phyloP scores from a whole-genome alignment of 768 basidiomycete species.

The Lactarius tabidus region DNA sequence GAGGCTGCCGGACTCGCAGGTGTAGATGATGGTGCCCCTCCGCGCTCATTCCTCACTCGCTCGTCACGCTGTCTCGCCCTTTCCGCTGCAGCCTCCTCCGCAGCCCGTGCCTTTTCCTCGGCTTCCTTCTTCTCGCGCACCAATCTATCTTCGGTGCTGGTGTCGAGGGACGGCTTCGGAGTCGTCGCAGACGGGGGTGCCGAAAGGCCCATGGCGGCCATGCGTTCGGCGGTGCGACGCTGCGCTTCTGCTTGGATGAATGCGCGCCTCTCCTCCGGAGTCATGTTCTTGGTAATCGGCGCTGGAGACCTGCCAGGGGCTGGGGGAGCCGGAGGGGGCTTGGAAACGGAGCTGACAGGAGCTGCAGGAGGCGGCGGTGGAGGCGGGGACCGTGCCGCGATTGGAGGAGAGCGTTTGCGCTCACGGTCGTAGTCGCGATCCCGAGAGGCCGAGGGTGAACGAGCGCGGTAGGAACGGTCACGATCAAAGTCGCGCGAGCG shows the following conservation, averaged over 20 bases:
- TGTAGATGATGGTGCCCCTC: slow-evolving; percentile 43
- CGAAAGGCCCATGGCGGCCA: slow-evolving; percentile 76
- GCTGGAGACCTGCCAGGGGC: slow-evolving; percentile 55
- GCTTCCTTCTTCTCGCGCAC: slow-evolving; percentile 87
- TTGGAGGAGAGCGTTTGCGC: slow-evolving; percentile 33
- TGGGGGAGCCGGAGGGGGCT: slow-evolving; percentile 50
- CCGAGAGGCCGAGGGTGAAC: slow-evolving; percentile 23
- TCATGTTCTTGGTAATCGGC: slow-evolving; percentile 70
- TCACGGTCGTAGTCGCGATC: slow-evolving; percentile 33
- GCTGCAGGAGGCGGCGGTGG: slow-evolving; percentile 49
- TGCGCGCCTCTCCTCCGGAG: slow-evolving; percentile 75
- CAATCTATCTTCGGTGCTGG: slow-evolving; percentile 78
- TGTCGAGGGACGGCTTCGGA: slow-evolving; percentile 58
- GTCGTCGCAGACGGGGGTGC: slow-evolving; percentile 36
- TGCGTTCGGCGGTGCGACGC: slow-evolving; percentile 77
- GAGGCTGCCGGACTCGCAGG: slow-evolving; percentile 34
- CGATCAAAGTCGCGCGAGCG: slow-evolving; percentile 42
- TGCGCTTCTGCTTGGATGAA: slow-evolving; percentile 77
- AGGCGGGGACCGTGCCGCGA: slow-evolving; percentile 42
- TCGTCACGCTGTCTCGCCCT: slow-evolving; percentile 69
- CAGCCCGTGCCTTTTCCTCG: slow-evolving; percentile 73
- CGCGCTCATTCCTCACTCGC: slow-evolving; percentile 72
- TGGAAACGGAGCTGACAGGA: slow-evolving; percentile 36
- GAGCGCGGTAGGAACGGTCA: slow-evolving; percentile 35
- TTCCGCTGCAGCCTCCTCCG: slow-evolving; percentile 78